These are phyloP conservation scores for Cenchrus fungigraminus DNA, from an alignment of 176 grass and related monocot species.

Conservation along the genomic window DNA sequence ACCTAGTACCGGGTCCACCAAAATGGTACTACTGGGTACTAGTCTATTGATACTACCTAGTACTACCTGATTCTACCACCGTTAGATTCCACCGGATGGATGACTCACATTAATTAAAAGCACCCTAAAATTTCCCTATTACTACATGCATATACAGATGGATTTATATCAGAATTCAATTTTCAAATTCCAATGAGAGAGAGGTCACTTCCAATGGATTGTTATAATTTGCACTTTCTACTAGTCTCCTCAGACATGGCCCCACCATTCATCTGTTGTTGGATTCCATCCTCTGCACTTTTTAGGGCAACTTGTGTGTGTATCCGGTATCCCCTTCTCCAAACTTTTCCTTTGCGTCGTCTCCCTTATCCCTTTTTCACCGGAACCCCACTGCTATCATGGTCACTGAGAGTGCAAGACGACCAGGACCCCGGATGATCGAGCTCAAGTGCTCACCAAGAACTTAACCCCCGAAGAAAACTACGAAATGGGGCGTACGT, in stretches of 20 bases:
- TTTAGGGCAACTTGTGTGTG: conserved; percentile 1
- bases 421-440: not conserved
- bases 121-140: too few species aligned
- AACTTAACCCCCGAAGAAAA: not conserved
- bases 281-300: not conserved
- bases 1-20: too few species aligned
- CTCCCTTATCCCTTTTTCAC: conserved; percentile 19
- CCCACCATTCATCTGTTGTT: conserved; percentile 16
- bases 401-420: conserved; percentile 5
- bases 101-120: too few species aligned
- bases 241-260: not conserved
- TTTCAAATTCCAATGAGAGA: not conserved
- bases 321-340: not conserved
- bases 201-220: not conserved
- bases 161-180: not conserved
- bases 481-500: conserved; percentile 22
- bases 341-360: not conserved
- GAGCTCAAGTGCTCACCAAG: not conserved
- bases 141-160: not conserved
- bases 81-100: too few species aligned
- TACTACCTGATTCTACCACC: too few species aligned
- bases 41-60: too few species aligned
- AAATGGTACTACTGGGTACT: too few species aligned
- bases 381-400: not conserved
- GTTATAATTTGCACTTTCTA: not conserved